Base-by-base conservation (phyloP, 176 grass and related monocot species). In the Carex cristatella region DNA sequence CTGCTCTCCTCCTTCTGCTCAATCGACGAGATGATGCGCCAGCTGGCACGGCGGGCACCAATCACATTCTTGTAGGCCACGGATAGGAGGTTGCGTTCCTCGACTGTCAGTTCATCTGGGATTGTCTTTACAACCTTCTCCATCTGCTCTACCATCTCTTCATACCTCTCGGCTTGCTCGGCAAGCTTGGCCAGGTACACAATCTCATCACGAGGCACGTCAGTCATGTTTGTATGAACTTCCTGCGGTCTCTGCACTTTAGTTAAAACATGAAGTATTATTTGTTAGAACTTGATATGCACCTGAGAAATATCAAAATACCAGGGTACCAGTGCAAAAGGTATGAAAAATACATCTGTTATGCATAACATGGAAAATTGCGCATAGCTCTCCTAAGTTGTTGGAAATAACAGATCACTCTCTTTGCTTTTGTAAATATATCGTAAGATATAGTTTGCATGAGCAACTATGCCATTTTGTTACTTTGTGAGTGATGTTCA, bases 41-140 rank as follows among this genome's bases (percentile, higher is more conserved):
- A 97, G 5, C 91, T 93, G 75, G 91, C 94, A 66, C 94, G 91
- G 54, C 94, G 94, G 35, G 94, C 91, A 19, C 94, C 94, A 30
- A 97, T 97, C 35, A 97, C 88, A 84, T 97, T 97, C 85, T 97
- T 97, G 91, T 97, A 97, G 12, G 94, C 94, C 56, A 97, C 91
- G 28, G 94, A 95, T 3, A 95, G 83, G 48, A 97, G 91, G 78
- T 97, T 97, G 57, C 94, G 94, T 82, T 97, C 94, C 88, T 97
- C 94, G 1, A 94, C 89, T 13, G 94, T 97, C 76, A 97, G 91
- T 79, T 97, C 91, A 38, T 97, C 88, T 3, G 94, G 91, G 48
- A 91, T 89, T 11, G 89, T 91, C 81, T 94, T 97, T 0, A 90
- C 94, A 37, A 97, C 94, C 87, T 94, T 97, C 89, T 94, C 91